phyloP scores from a whole-genome alignment of 805 yeast genomes.

The Grigorovia jiainica region DNA sequence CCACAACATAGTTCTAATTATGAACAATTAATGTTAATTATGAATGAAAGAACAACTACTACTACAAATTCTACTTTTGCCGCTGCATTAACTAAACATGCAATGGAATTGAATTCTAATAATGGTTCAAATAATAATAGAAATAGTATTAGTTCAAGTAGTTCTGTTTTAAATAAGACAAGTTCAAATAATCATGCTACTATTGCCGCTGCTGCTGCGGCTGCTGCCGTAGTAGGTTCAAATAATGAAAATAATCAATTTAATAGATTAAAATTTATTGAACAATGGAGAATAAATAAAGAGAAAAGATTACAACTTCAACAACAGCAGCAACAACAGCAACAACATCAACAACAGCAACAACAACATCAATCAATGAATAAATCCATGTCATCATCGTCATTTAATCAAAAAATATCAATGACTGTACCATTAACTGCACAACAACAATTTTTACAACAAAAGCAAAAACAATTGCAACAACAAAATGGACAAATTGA shows the following conservation, averaged over 20 bases:
- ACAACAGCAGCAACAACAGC: conserved; percentile 14
- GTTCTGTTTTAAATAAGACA: conserved; percentile 10
- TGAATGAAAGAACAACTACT: conserved; percentile 39
- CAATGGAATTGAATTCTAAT: conserved; percentile 14
- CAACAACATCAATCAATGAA: conserved; percentile 2
- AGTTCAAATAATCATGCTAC: conserved; percentile 28
- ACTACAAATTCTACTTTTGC: conserved; percentile 33
- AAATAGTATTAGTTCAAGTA: conserved; percentile 2
- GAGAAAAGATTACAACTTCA: conserved; percentile 37
- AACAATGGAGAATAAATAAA: conserved; percentile 67
- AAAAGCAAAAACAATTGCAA: conserved; percentile 26
- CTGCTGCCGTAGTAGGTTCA: conserved; percentile 32
- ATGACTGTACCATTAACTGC: conserved; percentile 23
- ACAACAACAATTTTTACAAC: conserved; percentile 24
- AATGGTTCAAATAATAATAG: conserved; percentile 3
- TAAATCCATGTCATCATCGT: conserved; percentile 5
- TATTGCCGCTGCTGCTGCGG: conserved; percentile 28
- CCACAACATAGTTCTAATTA: conserved; percentile 76
- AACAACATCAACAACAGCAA: conserved; percentile 8
- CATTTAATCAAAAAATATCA: conserved; percentile 26
- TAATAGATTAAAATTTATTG: conserved; percentile 78
- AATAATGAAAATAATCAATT: conserved; percentile 48
- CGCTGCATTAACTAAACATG: conserved; percentile 26
- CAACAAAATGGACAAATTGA: conserved; percentile 19
- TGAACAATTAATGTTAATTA: conserved; percentile 78